Conservation (phyloP, 1,139 yeast species). For the Magnusiomyces paraingens region DNA sequence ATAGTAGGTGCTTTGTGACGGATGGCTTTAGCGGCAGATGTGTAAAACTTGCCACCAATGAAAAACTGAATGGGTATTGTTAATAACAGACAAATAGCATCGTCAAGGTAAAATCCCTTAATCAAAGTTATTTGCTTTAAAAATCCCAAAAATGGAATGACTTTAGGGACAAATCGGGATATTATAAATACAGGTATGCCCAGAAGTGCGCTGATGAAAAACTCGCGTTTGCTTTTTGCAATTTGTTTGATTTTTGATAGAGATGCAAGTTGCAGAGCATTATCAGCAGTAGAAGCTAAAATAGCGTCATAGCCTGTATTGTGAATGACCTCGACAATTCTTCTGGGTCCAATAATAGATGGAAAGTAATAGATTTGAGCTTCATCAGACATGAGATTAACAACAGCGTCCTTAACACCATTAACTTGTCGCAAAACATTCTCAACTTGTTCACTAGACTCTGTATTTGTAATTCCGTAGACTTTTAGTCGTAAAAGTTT, state of each 20-base stretch:
- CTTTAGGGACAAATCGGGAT: constrained; percentile 42
- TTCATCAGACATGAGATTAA: constrained; percentile 38
- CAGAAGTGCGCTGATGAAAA: constrained; percentile 45
- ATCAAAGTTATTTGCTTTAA: constrained; percentile 22
- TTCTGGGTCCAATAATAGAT: constrained; percentile 47
- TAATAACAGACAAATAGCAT: constrained; percentile 55
- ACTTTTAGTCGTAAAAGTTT: constrained; percentile 34
- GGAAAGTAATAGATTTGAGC: constrained; percentile 45
- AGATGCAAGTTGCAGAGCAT: constrained; percentile 59
- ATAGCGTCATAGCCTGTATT: constrained; percentile 46
- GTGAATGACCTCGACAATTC: constrained; percentile 45
- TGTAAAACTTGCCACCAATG: constrained; percentile 58
- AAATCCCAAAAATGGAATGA: constrained; percentile 24
- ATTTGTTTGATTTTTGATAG: constrained; percentile 69
- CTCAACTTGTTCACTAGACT: constrained; percentile 49
- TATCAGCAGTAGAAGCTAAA: constrained; percentile 38
- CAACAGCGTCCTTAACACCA: constrained; percentile 44
- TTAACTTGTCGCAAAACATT: constrained; percentile 37
- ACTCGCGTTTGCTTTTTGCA: constrained; percentile 55
- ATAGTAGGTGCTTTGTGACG: constrained; percentile 78
- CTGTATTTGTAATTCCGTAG: constrained; percentile 57
- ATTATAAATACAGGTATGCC: constrained; percentile 62
- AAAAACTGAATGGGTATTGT: constrained; percentile 65
- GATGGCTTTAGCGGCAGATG: constrained; percentile 59
- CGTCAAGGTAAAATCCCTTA: constrained; percentile 37